phyloP scores from a whole-genome alignment of 108 stramenopile genomes.

The Skeletonema marinoi region DNA sequence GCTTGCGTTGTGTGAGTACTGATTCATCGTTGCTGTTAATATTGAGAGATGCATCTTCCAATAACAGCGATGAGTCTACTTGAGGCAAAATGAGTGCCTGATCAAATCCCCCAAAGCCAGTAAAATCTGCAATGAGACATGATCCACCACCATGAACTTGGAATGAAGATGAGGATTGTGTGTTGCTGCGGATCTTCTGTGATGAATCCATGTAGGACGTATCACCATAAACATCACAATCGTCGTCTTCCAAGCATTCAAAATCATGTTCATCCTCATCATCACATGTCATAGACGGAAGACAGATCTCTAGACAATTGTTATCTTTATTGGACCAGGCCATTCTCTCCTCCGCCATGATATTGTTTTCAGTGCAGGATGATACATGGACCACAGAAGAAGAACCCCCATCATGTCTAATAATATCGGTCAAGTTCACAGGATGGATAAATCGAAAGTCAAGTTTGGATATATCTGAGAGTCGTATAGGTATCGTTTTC shows the following conservation, averaged over 20 bases:
- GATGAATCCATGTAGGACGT: not conserved
- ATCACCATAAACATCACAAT: not conserved
- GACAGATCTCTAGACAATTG: not conserved
- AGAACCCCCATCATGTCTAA: not conserved
- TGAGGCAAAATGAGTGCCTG: conserved; percentile 32
- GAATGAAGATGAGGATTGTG: not conserved
- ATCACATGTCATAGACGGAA: conserved; percentile 6
- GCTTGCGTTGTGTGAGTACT: not conserved
- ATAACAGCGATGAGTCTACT: not conserved
- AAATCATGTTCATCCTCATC: not conserved
- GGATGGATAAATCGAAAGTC: conserved; percentile 16
- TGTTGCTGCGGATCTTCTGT: not conserved
- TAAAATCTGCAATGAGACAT: conserved; percentile 41
- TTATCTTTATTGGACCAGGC: not conserved
- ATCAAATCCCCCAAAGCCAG: conserved; percentile 32
- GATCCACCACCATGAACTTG: conserved; percentile 37
- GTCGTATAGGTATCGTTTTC: not conserved
- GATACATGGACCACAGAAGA: not conserved
- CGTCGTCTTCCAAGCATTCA: not conserved
- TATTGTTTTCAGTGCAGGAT: not conserved
- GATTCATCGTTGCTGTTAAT: not conserved
- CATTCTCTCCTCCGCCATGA: not conserved
- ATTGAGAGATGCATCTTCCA: not conserved
- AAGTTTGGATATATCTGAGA: conserved; percentile 5
- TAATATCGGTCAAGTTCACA: not conserved